Evolutionary conservation across 2,329 filamentous ascomycete genomes (phyloP).

Genomic region (Tolypocladium paradoxum): DNA sequence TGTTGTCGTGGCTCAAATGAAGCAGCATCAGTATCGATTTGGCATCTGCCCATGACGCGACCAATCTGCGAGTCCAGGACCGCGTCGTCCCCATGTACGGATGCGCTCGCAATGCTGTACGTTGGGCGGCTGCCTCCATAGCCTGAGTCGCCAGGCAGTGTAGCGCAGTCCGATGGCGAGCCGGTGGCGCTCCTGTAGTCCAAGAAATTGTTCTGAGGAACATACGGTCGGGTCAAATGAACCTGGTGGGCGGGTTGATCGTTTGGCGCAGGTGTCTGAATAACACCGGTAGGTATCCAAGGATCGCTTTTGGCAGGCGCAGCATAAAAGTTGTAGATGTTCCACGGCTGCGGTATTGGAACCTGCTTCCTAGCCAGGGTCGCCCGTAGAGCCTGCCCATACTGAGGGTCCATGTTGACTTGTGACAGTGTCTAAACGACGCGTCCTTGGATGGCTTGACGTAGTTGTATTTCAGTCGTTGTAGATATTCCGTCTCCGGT

Average conservation of each 20-base stretch:
- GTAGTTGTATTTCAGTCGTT: background rate
- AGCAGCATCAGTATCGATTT: conserved; percentile 2
- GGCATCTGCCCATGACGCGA: conserved; percentile 21
- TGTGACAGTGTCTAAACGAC: background rate
- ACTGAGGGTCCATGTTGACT: conserved; percentile 5
- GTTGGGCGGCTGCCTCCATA: conserved; percentile 31
- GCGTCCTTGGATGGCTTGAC: background rate
- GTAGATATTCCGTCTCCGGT: background rate
- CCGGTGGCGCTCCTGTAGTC: conserved; percentile 14
- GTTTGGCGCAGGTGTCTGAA: conserved; percentile 9
- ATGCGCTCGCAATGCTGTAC: conserved; percentile 31
- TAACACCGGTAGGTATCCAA: conserved; percentile 28
- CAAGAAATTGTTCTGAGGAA: conserved; percentile 5
- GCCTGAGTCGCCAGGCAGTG: conserved; percentile 32
- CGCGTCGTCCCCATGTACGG: conserved; percentile 28
- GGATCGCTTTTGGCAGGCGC: conserved; percentile 25
- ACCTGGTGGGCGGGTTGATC: conserved; percentile 16
- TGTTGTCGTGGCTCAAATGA: background rate
- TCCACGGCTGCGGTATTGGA: conserved; percentile 7
- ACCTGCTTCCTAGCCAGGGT: background rate
- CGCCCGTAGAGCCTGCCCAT: background rate
- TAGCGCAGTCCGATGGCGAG: conserved; percentile 29
- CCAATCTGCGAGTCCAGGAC: conserved; percentile 11
- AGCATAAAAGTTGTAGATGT: conserved; percentile 23
- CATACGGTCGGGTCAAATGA: background rate